Conservation (phyloP, 352 stramenopile genomes). For the Globisporangium recalcitrans region DNA sequence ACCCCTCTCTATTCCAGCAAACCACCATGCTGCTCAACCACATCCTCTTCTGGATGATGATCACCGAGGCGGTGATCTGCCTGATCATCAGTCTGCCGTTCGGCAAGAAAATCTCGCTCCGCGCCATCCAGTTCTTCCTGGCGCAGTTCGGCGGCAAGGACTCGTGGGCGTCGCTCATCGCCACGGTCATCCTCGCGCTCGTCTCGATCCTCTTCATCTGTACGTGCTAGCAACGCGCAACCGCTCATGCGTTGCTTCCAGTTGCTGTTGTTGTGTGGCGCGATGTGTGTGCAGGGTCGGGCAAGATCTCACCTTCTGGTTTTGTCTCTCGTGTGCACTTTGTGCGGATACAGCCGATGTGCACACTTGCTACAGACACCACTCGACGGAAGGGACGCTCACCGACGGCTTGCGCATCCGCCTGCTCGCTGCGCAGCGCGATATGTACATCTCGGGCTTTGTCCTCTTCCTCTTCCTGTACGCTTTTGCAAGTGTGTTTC, state of each 20-base stretch:
- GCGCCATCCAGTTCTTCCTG: constrained; percentile 54
- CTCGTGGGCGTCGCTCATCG: constrained; percentile 38
- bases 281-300: background rate
- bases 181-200: constrained; percentile 48
- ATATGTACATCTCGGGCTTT: constrained; percentile 88
- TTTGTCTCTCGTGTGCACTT: background rate
- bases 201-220: constrained; percentile 70
- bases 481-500: constrained; percentile 4
- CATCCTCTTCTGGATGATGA: constrained; percentile 55
- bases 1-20: no score
- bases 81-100: constrained; percentile 51
- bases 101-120: constrained; percentile 49
- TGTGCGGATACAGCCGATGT: constrained; percentile 48
- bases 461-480: constrained; percentile 78
- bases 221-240: constrained; percentile 25
- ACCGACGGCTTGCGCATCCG: constrained; percentile 79
- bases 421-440: constrained; percentile 64
- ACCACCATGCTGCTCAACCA: constrained; percentile 37
- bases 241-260: background rate
- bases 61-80: constrained; percentile 40
- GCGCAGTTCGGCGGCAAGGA: constrained; percentile 35
- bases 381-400: constrained; percentile 43
- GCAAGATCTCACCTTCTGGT: background rate
- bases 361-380: constrained; percentile 63
- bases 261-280: background rate